A percentile compares a stretch with the other conserved stretches of the same genome.
phyloP scores from a whole-genome alignment of 2,329 filamentous ascomycete species.

The Diaporthe ilicicola region DNA sequence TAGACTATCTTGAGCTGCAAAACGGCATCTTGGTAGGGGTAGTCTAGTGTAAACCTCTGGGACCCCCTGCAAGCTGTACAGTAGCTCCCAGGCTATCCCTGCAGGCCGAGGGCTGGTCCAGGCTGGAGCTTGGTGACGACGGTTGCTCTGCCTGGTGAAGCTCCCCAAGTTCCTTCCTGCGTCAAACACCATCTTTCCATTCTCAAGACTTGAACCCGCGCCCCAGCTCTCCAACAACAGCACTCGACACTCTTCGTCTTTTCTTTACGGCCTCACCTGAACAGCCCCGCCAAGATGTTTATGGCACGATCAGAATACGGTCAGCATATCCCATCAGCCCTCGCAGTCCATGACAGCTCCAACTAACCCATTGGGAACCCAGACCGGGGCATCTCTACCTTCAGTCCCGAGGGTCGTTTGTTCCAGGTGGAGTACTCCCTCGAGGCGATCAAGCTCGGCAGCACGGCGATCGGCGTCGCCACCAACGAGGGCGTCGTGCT shows the following conservation, averaged over 20 bases:
- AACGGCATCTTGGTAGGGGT: too few relatives aligned
- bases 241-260: neutral
- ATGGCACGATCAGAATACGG: slow-evolving; percentile 99
- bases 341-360: slow-evolving; percentile 45
- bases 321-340: slow-evolving; percentile 57
- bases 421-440: slow-evolving; percentile 99
- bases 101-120: neutral
- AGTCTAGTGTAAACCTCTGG: neutral
- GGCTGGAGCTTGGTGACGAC: slow-evolving; percentile 36
- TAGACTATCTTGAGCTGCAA: too few relatives aligned
- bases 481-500: slow-evolving; percentile 95
- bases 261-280: slow-evolving; percentile 28
- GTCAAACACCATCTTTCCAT: slow-evolving; percentile 19
- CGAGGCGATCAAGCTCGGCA: slow-evolving; percentile 99
- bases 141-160: slow-evolving; percentile 40
- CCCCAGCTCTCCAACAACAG: neutral
- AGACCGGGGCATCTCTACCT: slow-evolving; percentile 99
- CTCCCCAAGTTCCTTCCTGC: slow-evolving; percentile 8
- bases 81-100: neutral
- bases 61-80: neutral
- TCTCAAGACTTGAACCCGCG: neutral
- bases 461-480: slow-evolving; percentile 96
- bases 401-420: slow-evolving; percentile 98
- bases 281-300: slow-evolving; percentile 81
- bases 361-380: slow-evolving; percentile 27